A percentile compares a stretch with the other conserved stretches of the same genome.
These are phyloP conservation scores for Clitopilus hobsonii DNA, from an alignment of 768 basidiomycete species.

Conservation along the genomic window DNA sequence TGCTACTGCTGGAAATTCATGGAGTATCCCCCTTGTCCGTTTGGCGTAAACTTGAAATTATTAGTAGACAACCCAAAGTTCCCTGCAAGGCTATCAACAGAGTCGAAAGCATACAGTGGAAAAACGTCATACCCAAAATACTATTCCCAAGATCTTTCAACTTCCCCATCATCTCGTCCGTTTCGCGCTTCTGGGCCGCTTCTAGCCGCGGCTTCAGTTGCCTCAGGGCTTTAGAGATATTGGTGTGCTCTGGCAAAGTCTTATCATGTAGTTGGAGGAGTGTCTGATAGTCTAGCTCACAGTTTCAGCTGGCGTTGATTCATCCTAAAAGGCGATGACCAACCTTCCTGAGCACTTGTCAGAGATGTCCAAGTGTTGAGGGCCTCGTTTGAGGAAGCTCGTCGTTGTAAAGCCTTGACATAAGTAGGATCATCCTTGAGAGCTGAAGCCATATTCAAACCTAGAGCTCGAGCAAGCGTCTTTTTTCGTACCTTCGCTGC, in stretches of 20 bases:
- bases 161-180: conserved; percentile 88
- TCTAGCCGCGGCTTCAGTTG: conserved; percentile 65
- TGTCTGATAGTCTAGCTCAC: conserved; percentile 68
- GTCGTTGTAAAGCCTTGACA: conserved; percentile 81
- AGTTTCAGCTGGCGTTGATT: not conserved
- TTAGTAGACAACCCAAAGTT: conserved; percentile 94
- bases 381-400: conserved; percentile 82
- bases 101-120: not conserved
- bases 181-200: conserved; percentile 79
- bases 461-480: not conserved
- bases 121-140: conserved; percentile 59
- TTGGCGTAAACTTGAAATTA: conserved; percentile 95
- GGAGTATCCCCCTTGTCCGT: conserved; percentile 93
- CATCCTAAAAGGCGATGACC: not conserved
- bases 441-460: conserved; percentile 39
- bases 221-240: conserved; percentile 44
- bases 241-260: conserved; percentile 42
- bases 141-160: conserved; percentile 90
- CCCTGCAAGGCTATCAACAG: conserved; percentile 36
- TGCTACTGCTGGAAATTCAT: conserved; percentile 74
- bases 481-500: conserved; percentile 57
- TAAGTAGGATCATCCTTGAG: conserved; percentile 84
- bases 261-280: conserved; percentile 64
- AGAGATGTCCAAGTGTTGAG: conserved; percentile 83
- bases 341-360: conserved; percentile 81